phyloP scores from a whole-genome alignment of 805 yeast species.

The Wickerhamiella hasegawae region DNA sequence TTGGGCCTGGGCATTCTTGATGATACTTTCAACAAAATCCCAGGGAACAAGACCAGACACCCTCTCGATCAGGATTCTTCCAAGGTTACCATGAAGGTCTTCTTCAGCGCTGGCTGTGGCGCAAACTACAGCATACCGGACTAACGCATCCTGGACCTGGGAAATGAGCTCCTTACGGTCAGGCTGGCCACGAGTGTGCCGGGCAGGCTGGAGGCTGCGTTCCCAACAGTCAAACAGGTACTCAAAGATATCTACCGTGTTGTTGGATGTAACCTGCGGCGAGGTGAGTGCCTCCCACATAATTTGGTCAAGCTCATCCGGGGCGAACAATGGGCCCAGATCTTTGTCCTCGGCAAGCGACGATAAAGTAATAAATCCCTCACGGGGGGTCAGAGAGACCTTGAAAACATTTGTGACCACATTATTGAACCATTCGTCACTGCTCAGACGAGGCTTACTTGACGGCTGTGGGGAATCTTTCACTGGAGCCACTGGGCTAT shows the following conservation, averaged over 20 bases:
- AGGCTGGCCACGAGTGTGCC: background rate
- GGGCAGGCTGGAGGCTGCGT: conserved; percentile 5
- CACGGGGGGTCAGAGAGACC: background rate
- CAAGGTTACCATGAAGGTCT: conserved; percentile 6
- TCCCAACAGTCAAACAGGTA: conserved; percentile 7
- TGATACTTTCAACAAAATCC: conserved; percentile 40
- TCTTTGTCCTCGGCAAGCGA: conserved; percentile 1
- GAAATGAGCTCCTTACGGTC: conserved; percentile 2
- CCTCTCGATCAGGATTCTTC: conserved; percentile 4
- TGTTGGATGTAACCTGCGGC: background rate
- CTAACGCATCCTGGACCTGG: conserved; percentile 4
- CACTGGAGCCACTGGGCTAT: no score
- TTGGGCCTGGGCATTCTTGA: conserved; percentile 46
- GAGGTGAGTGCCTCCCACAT: conserved; percentile 5
- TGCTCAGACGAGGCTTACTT: no score
- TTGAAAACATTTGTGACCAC: background rate
- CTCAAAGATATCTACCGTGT: conserved; percentile 2
- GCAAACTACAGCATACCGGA: conserved; percentile 9
- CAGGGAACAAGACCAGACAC: no score
- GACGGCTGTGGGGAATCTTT: no score
- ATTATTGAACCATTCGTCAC: background rate
- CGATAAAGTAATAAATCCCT: background rate
- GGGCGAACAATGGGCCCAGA: background rate
- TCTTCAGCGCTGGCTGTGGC: conserved; percentile 13
- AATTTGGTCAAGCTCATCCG: conserved; percentile 3